A percentile compares a stretch with the other conserved stretches of the same genome.
These are phyloP conservation scores for Erythrophleum fordii DNA, from an alignment of 306 rosid species.

Conservation along the genomic window DNA sequence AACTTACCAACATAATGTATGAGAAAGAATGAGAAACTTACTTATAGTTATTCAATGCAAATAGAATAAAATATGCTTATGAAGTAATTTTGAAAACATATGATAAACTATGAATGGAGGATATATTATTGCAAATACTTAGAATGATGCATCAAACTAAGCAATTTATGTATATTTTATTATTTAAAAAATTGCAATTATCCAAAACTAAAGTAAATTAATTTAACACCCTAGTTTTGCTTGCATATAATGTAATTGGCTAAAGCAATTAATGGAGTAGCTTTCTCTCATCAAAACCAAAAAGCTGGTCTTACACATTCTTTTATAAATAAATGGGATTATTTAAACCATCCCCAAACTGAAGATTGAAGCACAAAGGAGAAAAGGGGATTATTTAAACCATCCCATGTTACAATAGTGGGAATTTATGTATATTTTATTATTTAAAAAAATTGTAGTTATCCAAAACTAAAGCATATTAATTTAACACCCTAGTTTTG, in stretches of 20 bases:
- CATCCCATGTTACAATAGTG: neutral
- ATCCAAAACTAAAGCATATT: neutral
- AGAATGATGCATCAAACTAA: no score
- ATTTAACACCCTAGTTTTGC: neutral
- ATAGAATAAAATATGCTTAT: no score
- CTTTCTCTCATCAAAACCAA: neutral
- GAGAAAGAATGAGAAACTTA: no score
- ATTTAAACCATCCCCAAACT: no score
- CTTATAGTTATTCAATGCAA: no score
- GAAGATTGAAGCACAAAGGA: neutral
- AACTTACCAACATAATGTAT: no score
- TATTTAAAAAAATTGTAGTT: no score
- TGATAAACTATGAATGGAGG: no score
- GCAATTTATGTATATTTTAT: neutral
- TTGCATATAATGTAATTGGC: neutral
- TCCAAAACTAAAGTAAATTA: neutral
- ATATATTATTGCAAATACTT: no score
- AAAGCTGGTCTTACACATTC: no score
- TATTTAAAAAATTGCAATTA: neutral
- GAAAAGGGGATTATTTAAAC: neutral
- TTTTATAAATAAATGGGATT: no score
- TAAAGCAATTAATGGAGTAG: neutral
- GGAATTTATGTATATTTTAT: neutral
- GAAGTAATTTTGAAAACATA: no score
- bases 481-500: neutral